Evolutionary conservation across 106 monocot genomes (phyloP).

Genomic region (Ottelia alismoides): DNA sequence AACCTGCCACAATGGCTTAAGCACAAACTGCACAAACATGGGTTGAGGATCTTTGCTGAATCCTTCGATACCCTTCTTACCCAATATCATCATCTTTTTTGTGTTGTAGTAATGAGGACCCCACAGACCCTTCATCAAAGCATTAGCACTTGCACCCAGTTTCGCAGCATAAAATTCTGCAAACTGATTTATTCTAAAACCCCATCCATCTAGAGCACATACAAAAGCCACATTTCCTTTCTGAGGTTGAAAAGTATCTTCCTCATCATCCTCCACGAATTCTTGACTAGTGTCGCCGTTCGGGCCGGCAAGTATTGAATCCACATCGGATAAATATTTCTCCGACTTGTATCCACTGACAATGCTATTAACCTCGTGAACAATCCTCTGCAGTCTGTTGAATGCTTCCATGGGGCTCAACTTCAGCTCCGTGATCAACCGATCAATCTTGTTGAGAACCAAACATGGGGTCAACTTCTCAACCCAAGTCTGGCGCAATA

Average conservation of each 20-base stretch:
- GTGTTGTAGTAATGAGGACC: conserved; percentile 67
- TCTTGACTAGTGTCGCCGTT: conserved; percentile 1
- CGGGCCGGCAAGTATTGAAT: conserved; percentile 43
- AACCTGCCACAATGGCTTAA: conserved; percentile 78
- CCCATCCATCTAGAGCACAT: conserved; percentile 94
- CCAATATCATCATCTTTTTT: conserved; percentile 75
- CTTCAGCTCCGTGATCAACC: conserved; percentile 81
- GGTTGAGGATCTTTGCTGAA: conserved; percentile 65
- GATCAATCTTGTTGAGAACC: conserved; percentile 91
- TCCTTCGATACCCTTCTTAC: conserved; percentile 75
- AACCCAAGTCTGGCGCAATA: conserved; percentile 79
- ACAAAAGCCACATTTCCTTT: conserved; percentile 92
- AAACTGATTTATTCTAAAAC: conserved; percentile 50
- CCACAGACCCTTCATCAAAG: conserved; percentile 69
- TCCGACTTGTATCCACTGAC: conserved; percentile 76
- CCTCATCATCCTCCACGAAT: conserved; percentile 32
- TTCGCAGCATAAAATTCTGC: conserved; percentile 69
- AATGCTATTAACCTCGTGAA: conserved; percentile 80
- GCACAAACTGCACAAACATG: conserved; percentile 92
- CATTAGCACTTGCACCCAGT: conserved; percentile 32
- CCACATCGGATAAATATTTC: conserved; percentile 87
- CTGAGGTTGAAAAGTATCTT: conserved; percentile 78
- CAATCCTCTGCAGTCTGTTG: conserved; percentile 45
- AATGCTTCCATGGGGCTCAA: conserved; percentile 74
- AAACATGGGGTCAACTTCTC: conserved; percentile 83